Evolutionary conservation across 257 asterid species (phyloP).

Genomic region (Scutellaria baicalensis): DNA sequence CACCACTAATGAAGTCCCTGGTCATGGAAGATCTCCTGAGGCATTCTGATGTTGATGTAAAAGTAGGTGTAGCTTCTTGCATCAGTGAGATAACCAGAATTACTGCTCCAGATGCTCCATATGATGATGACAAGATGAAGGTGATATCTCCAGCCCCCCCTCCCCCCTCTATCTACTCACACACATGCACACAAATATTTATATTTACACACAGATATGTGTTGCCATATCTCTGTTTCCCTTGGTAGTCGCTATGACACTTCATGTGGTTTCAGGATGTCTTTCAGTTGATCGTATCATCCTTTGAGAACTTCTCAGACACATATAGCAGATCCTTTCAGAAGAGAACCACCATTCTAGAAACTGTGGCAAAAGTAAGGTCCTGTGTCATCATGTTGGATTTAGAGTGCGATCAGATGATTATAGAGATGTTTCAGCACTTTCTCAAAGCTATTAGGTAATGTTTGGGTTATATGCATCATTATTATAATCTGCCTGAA

Average conservation of each 20-base stretch:
- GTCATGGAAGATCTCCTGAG: constrained; percentile 51
- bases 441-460: constrained; percentile 81
- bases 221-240: background rate
- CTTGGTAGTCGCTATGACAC: constrained; percentile 16
- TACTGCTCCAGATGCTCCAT: constrained; percentile 98
- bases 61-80: constrained; percentile 90
- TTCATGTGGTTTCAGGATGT: constrained; percentile 53
- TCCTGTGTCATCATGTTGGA: constrained; percentile 97
- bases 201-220: background rate
- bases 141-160: constrained; percentile 22
- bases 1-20: constrained; percentile 61
- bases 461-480: background rate
- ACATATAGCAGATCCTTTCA: constrained; percentile 62
- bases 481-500: background rate
- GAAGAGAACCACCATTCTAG: constrained; percentile 76
- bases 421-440: constrained; percentile 82
- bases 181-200: background rate
- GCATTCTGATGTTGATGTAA: constrained; percentile 78
- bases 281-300: constrained; percentile 83
- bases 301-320: constrained; percentile 70
- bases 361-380: constrained; percentile 94
- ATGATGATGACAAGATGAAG: constrained; percentile 93
- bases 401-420: constrained; percentile 86
- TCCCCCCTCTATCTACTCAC: background rate
- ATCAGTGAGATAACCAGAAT: constrained; percentile 95